Evolutionary conservation across 2,329 filamentous ascomycete genomes (phyloP).

Genomic region (Lecanicillium sp.): DNA sequence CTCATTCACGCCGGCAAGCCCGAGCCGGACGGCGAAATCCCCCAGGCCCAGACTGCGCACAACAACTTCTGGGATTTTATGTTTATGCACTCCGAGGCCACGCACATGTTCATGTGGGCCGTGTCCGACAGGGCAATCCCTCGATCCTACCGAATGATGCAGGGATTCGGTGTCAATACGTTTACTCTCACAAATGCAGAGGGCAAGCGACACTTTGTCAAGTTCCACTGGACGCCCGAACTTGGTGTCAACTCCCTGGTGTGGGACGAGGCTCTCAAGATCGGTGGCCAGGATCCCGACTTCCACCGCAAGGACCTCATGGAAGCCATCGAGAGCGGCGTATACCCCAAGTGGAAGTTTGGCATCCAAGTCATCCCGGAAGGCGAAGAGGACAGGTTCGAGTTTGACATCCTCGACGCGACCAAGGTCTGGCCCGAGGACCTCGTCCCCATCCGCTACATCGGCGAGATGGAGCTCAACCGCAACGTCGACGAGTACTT

Average conservation of each 20-base stretch:
- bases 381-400: conserved; percentile 66
- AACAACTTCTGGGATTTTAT: conserved; percentile 77
- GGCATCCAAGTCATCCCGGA: conserved; percentile 75
- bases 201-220: conserved; percentile 66
- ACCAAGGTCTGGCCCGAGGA: conserved; percentile 86
- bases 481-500: conserved; percentile 77
- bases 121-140: conserved; percentile 72
- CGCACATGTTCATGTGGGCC: conserved; percentile 74
- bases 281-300: conserved; percentile 69
- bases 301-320: conserved; percentile 75
- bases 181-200: conserved; percentile 62
- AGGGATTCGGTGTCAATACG: conserved; percentile 80
- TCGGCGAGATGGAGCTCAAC: conserved; percentile 76
- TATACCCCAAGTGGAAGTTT: conserved; percentile 73
- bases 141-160: conserved; percentile 76
- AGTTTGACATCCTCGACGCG: conserved; percentile 79
- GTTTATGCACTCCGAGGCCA: conserved; percentile 61
- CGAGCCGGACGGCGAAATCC: conserved; percentile 63
- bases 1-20: conserved; percentile 60
- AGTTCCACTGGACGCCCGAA: conserved; percentile 70
- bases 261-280: conserved; percentile 74
- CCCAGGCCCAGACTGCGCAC: conserved; percentile 64
- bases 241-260: conserved; percentile 71
- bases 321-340: conserved; percentile 66
- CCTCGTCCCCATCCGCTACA: conserved; percentile 65